These are phyloP conservation scores for Trametes cubensis DNA, from an alignment of 768 basidiomycete species.

Conservation along the genomic window DNA sequence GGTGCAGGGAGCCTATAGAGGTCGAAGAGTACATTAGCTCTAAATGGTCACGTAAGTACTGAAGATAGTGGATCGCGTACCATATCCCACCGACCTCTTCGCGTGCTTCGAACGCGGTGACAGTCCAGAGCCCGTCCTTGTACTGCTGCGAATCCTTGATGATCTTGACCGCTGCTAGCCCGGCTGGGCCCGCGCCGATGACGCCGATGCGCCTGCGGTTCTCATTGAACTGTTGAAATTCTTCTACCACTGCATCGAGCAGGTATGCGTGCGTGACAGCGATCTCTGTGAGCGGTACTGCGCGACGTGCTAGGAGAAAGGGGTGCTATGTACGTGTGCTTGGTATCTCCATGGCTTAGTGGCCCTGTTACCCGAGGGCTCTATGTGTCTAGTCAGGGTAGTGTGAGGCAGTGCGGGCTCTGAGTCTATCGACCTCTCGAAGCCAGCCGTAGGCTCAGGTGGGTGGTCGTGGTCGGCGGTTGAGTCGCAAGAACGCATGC, in stretches of 20 bases:
- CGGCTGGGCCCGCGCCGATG: slow-evolving; percentile 77
- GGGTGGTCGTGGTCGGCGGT: no score
- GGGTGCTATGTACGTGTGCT: slow-evolving; percentile 8
- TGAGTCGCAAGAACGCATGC: no score
- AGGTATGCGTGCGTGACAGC: background rate
- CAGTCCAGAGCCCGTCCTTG: slow-evolving; percentile 62
- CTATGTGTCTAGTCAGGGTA: background rate
- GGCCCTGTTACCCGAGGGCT: background rate
- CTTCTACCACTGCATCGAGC: slow-evolving; percentile 4
- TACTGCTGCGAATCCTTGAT: slow-evolving; percentile 61
- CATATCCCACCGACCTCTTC: slow-evolving; percentile 76
- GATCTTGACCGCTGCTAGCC: slow-evolving; percentile 69
- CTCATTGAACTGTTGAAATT: slow-evolving; percentile 7
- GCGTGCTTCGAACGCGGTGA: slow-evolving; percentile 65
- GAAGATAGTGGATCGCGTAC: slow-evolving; percentile 42
- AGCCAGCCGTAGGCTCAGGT: no score
- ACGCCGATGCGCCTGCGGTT: slow-evolving; percentile 52
- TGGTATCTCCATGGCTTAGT: slow-evolving; percentile 2
- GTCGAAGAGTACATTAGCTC: background rate
- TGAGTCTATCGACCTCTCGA: no score
- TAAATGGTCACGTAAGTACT: no score
- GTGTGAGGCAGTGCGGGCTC: no score
- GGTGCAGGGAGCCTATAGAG: slow-evolving; percentile 55
- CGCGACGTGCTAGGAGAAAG: background rate
- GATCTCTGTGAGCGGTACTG: background rate